phyloP scores from a whole-genome alignment of 805 yeast species.

The Lipomyces sp. region DNA sequence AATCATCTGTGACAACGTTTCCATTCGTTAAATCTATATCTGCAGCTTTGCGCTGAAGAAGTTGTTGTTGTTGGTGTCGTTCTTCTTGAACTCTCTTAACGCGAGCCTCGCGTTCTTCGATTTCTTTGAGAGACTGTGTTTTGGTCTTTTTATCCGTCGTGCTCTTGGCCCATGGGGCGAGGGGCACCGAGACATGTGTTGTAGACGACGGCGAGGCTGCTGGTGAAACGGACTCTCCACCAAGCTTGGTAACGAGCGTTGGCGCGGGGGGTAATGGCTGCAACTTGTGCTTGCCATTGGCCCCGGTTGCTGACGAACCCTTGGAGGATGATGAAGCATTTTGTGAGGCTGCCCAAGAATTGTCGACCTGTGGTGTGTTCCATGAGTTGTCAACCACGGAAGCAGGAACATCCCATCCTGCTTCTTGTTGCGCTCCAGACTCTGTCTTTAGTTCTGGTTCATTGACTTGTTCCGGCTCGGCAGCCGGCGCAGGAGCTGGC shows the following conservation, averaged over 20 bases:
- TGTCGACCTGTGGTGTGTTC: slow-evolving; percentile 1
- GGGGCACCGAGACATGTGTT: slow-evolving; percentile 25
- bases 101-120: slow-evolving; percentile 43
- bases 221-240: background rate
- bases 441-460: slow-evolving; percentile 1
- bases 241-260: slow-evolving; percentile 13
- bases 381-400: background rate
- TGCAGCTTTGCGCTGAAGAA: slow-evolving; percentile 7
- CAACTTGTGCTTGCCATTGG: slow-evolving; percentile 24
- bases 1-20: slow-evolving; percentile 15
- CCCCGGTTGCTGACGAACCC: slow-evolving; percentile 1
- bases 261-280: slow-evolving; percentile 35
- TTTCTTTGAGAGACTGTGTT: slow-evolving; percentile 41
- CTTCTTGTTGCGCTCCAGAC: background rate
- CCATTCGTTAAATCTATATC: slow-evolving; percentile 23
- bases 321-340: background rate
- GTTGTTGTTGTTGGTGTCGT: slow-evolving; percentile 19
- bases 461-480: slow-evolving; percentile 14
- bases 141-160: slow-evolving; percentile 26
- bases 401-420: slow-evolving; percentile 8
- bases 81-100: slow-evolving; percentile 35
- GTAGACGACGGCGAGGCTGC: slow-evolving; percentile 12
- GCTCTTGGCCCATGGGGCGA: slow-evolving; percentile 34
- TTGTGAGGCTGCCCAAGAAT: slow-evolving; percentile 7
- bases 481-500: slow-evolving; percentile 7